Percentiles rank a stretch among this genome's conserved stretches.
Evolutionary conservation across 306 rosid species (phyloP).

Genomic region (Trifolium pratense): DNA sequence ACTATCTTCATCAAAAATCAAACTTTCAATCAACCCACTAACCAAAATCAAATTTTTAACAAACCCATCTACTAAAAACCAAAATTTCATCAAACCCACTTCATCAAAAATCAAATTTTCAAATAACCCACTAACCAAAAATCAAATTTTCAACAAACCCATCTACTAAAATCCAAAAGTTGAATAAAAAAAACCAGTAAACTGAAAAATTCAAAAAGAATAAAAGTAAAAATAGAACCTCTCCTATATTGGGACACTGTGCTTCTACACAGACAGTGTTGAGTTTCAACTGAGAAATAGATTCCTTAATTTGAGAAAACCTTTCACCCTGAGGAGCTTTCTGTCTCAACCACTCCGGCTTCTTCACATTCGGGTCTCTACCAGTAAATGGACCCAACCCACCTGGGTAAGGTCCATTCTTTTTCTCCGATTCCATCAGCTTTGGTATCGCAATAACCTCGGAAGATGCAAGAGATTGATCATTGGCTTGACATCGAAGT

Average conservation of each 20-base stretch:
- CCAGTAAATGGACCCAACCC: conserved; percentile 73
- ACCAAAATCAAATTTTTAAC: not conserved
- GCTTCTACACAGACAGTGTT: conserved; percentile 88
- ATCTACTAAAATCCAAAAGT: too few species aligned
- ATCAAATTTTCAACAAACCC: too few species aligned
- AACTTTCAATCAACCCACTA: not conserved
- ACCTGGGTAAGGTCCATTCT: conserved; percentile 50
- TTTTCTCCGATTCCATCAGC: conserved; percentile 45
- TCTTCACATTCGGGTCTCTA: conserved; percentile 72
- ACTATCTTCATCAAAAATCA: not conserved
- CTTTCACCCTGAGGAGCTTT: conserved; percentile 74
- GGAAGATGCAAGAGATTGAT: conserved; percentile 34
- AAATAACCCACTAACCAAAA: too few species aligned
- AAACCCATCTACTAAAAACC: not conserved
- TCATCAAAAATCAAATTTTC: not conserved
- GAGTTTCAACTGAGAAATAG: conserved; percentile 69
- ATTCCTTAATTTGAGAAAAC: conserved; percentile 56
- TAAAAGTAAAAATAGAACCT: conserved; percentile 40
- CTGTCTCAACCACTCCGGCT: conserved; percentile 82
- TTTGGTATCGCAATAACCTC: conserved; percentile 1
- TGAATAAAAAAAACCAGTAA: not conserved
- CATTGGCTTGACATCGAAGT: conserved; percentile 50
- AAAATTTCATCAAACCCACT: not conserved
- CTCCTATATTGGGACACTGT: conserved; percentile 86
- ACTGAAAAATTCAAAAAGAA: not conserved